Evolutionary conservation across 2,329 filamentous ascomycete species (phyloP).

Genomic region (Aspergillus proliferans): DNA sequence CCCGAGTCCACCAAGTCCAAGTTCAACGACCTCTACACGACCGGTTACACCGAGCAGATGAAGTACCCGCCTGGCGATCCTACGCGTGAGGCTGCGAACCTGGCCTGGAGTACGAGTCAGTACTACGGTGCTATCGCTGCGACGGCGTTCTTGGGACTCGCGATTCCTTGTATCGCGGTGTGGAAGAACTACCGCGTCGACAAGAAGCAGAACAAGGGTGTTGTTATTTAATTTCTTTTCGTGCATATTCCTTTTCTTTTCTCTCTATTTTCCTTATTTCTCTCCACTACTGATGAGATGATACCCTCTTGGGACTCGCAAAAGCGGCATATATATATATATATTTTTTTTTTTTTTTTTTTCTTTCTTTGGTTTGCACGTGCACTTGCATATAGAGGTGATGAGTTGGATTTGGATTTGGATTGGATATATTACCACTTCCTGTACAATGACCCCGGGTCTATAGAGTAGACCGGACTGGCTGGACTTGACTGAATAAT

Average conservation of each 20-base stretch:
- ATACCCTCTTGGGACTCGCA: too few species aligned
- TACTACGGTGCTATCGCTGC: conserved; percentile 30
- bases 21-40: conserved; percentile 16
- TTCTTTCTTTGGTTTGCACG: too few species aligned
- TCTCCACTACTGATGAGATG: neutral
- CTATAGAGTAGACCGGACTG: too few species aligned
- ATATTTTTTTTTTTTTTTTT: too few species aligned
- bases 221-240: conserved; percentile 12
- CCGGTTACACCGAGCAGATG: conserved; percentile 23
- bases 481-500: too few species aligned
- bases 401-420: too few species aligned
- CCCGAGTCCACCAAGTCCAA: conserved; percentile 28
- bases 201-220: conserved; percentile 16
- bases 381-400: too few species aligned
- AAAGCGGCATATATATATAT: too few species aligned
- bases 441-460: too few species aligned
- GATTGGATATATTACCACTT: too few species aligned
- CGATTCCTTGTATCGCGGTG: conserved; percentile 27
- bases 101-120: conserved; percentile 35
- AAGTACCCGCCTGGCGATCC: conserved; percentile 23
- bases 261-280: neutral
- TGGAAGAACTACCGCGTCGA: conserved; percentile 37
- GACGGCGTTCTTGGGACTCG: conserved; percentile 26
- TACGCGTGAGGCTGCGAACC: conserved; percentile 28
- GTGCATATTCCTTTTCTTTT: neutral